Conservation (phyloP, 441 rosid species). For the Populus hybrid region DNA sequence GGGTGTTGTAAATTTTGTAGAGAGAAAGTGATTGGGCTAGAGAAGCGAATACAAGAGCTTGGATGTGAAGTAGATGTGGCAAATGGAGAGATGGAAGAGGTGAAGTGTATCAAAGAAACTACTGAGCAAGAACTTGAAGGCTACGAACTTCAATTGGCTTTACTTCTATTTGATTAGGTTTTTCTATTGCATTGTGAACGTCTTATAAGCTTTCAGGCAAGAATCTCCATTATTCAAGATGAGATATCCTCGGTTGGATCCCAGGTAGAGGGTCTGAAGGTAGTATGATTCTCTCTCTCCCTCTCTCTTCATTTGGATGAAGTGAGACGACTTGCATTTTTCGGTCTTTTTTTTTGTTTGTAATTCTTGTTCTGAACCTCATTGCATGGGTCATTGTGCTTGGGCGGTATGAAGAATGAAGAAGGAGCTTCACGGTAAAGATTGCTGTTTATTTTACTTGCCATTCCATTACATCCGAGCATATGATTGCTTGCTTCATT, state of each 20-base stretch:
- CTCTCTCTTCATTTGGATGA: neutral
- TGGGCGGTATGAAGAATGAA: conserved; percentile 40
- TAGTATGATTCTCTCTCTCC: conserved; percentile 7
- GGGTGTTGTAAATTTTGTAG: conserved; percentile 25
- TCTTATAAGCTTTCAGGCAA: conserved; percentile 30
- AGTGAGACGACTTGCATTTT: neutral
- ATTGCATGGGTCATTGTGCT: conserved; percentile 17
- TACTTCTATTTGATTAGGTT: neutral
- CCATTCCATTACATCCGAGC: neutral
- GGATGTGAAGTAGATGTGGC: conserved; percentile 41
- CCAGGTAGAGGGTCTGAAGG: conserved; percentile 50
- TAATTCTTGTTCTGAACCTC: neutral
- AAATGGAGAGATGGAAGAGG: conserved; percentile 41
- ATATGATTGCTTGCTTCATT: neutral
- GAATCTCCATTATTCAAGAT: conserved; percentile 42
- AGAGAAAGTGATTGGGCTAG: conserved; percentile 58
- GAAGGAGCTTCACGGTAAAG: conserved; percentile 47
- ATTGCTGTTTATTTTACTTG: neutral
- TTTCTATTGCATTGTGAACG: neutral
- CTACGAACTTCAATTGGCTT: conserved; percentile 49
- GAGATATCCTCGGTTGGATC: conserved; percentile 37
- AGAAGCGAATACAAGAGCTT: conserved; percentile 54
- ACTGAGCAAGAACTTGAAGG: conserved; percentile 70
- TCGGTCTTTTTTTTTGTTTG: neutral
- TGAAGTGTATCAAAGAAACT: conserved; percentile 52